Evolutionary conservation across 2,329 filamentous ascomycete species (phyloP), one percentile per base, ranked within the genome.

Genomic region (Arthrobotrys iridis): DNA sequence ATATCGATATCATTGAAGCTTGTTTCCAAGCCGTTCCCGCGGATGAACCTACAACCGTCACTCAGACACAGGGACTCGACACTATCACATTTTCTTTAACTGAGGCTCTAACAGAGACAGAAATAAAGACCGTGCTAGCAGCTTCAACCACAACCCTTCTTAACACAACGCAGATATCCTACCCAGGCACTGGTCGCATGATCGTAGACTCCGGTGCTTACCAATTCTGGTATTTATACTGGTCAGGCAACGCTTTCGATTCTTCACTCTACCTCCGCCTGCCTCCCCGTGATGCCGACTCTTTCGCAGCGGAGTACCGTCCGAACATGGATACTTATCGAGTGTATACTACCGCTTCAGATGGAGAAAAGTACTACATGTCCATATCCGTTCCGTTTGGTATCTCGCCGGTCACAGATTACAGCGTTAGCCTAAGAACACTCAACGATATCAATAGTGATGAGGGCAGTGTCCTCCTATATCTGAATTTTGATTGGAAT

Each of bases 381-480:
- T 73, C 68, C 1, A 73, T 73, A 18, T 50, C 18, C 1, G 35
- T 46, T 11, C 43, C 55, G 7, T n/a, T 59, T 3, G 60, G 68
- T 11, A 50, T 62, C 5, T 30, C 60, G 1, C 10, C 40, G 4
- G 30, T 62, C 11, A 35, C 15, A 4, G 68, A 73, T 15, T 73
- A 66, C 30, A 73, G 40, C 28, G 52, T 73, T 35, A 18, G 50
- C 10, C 18, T 73, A 3, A 33, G 35, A 11, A 66, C 60, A 1
- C 20, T 73, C 18, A 58, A 65, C 26, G 68, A 73, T 37, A 73
- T 73, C 8, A 64, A 73, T 50, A 73, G 68, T 22, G 68, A 73
- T 30, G 68, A 73, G 45, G 64, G 60, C n/a, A 18, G 20, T 26
- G 50, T 66, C 0, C 35, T 73, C 15, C 45, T 73, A 30, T 73